phyloP scores from a whole-genome alignment of 176 grass and related monocot species.

The Aechmea fasciata region DNA sequence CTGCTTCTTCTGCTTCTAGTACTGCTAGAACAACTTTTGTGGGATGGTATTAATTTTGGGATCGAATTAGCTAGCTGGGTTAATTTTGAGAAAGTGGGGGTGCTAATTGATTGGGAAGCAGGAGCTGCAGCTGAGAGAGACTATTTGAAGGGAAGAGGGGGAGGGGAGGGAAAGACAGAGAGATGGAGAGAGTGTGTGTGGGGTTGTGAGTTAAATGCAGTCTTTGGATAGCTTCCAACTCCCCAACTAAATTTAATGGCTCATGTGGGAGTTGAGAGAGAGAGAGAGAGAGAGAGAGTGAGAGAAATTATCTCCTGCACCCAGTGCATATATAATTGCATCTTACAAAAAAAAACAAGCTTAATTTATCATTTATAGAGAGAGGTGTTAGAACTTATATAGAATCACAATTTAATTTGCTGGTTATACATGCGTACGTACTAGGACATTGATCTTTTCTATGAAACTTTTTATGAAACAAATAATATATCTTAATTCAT shows the following conservation, averaged over 20 bases:
- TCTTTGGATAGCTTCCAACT: not conserved
- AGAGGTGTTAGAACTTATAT: no score
- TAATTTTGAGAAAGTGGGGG: not conserved
- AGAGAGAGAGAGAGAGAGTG: not conserved
- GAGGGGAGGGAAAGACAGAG: not conserved
- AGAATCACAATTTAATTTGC: no score
- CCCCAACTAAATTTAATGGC: not conserved
- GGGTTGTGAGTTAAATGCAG: not conserved
- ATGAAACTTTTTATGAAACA: no score
- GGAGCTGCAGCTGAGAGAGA: not conserved
- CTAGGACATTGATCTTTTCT: no score
- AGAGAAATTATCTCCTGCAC: not conserved
- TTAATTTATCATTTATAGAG: no score
- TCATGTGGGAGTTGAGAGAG: not conserved
- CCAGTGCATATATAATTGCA: no score
- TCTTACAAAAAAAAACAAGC: no score
- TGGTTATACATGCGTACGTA: no score
- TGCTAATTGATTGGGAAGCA: not conserved
- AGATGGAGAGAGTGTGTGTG: no score
- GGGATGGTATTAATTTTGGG: not conserved
- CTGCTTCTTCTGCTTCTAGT: no score
- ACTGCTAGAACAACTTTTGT: not conserved
- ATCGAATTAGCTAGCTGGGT: not conserved
- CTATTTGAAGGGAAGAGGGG: not conserved
- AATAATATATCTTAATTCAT: no score